Conservation (phyloP, 352 stramenopile species). For the Pythium utonaiense region DNA sequence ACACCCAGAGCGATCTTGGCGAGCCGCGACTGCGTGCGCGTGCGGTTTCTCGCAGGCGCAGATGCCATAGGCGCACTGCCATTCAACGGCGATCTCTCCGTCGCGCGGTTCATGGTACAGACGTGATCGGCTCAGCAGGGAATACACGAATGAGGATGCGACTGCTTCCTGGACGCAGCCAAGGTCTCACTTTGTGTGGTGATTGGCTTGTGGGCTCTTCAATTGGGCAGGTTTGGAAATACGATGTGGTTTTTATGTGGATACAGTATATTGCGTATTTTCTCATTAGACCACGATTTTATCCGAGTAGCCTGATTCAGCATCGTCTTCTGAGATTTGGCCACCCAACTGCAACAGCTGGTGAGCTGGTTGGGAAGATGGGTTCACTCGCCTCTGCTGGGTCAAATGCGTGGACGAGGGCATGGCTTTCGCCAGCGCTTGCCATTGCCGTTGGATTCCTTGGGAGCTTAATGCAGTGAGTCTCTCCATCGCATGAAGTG, state of each 20-base stretch:
- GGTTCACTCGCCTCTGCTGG: not conserved
- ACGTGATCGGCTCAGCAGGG: not conserved
- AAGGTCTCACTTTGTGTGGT: not conserved
- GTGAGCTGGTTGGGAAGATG: not conserved
- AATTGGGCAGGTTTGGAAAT: not conserved
- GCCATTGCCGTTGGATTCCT: not conserved
- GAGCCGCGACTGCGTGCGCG: conserved; percentile 5
- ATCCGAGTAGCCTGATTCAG: not conserved
- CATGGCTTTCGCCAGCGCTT: not conserved
- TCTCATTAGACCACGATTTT: not conserved
- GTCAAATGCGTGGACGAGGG: not conserved
- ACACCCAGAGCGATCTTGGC: conserved; percentile 5
- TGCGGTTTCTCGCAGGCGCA: not conserved
- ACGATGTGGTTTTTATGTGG: not conserved
- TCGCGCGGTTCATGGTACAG: not conserved
- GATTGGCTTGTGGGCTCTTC: not conserved
- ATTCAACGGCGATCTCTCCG: conserved; percentile 16
- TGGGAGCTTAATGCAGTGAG: not conserved
- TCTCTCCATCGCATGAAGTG: not conserved
- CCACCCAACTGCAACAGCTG: not conserved
- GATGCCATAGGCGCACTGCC: conserved; percentile 1
- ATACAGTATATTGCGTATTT: no score
- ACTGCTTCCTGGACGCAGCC: not conserved
- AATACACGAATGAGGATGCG: not conserved
- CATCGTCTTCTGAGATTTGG: not conserved